Percentiles rank a stretch among this genome's conserved stretches.
phyloP scores from a whole-genome alignment of 345 rosid species.

The Ceriops decandra region DNA sequence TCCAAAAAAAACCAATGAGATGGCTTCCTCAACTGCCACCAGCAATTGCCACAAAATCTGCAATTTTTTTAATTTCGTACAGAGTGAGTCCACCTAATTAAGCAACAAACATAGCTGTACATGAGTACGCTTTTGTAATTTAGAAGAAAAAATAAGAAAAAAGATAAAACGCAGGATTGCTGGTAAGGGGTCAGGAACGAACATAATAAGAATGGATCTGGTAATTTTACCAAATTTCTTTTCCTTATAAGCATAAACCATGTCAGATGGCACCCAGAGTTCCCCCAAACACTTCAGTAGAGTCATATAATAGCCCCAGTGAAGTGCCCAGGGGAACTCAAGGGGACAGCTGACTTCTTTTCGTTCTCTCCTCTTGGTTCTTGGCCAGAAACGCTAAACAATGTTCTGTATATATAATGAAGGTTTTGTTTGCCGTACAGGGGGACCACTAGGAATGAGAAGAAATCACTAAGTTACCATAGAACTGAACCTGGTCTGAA shows the following conservation, averaged over 20 bases:
- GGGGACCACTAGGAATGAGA: background rate
- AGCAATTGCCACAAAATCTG: too few species aligned
- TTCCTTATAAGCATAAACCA: background rate
- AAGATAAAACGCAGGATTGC: too few species aligned
- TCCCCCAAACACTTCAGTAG: constrained; percentile 48
- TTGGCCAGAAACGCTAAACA: background rate
- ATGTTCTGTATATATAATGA: background rate
- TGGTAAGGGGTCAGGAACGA: too few species aligned
- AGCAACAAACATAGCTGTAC: too few species aligned
- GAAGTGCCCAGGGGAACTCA: constrained; percentile 42
- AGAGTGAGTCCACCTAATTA: too few species aligned
- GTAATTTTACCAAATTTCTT: too few species aligned
- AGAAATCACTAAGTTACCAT: background rate
- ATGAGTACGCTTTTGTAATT: too few species aligned
- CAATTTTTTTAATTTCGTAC: too few species aligned
- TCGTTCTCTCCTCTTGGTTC: background rate
- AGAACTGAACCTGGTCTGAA: constrained; percentile 5
- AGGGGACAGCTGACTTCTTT: constrained; percentile 25
- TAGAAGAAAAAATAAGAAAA: too few species aligned
- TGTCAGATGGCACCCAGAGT: constrained; percentile 29
- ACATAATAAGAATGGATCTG: too few species aligned
- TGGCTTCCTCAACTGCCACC: too few species aligned
- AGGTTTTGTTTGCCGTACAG: background rate
- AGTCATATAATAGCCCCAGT: constrained; percentile 12
- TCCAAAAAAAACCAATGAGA: too few species aligned